Evolutionary conservation across 345 rosid species (phyloP), one percentile per base, ranked within the genome.

Genomic region (Cardamine chenopodiifolia): DNA sequence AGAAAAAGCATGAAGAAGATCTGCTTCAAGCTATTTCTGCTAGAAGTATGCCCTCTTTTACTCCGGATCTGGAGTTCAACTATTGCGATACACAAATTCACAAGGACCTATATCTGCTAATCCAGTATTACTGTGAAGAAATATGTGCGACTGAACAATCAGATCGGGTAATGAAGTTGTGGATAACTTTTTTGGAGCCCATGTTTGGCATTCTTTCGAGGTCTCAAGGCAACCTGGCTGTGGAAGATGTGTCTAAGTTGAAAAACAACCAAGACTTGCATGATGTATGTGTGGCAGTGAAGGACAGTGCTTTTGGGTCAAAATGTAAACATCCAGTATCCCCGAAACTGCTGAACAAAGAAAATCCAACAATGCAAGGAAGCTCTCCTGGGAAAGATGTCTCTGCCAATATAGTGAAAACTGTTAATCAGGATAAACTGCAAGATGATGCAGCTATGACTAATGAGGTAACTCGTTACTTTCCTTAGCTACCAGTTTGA

Each of bases 141-240:
- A 84, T 84, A 73, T 91, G 92, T 80, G 66, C 97, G 62, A 72
- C 85, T 66, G 97, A 95, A 73, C 97, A 90, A 82, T 80, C 89
- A 79, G 93, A 90, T 78, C 86, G 82, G 78, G 86, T 92, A 60
- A 83, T 92, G 88, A 92, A 88, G 79, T 79, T 95, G 65, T 95
- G 99, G 97, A 87, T 85, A 68, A 90, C 90, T 42, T 90, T 95
- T 78, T 77, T 95, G 83, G 99, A 95, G 74, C 99, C 97, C 54
- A 75, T 92, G 81, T 76, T 95, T 50, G 91, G 96, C 62, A 83
- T 85, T 80, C 80, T 90, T 77, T 82, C 86, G 53, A 87, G 97
- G 73, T 84, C 91, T 79, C 89, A 83, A 67, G 92, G 86, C 76
- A 79, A 91, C 22, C 88, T 83, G 82, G 89, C 82, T 75, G 75